Conservation (phyloP, 164 flowering plant species). For the Umbellularia californica region DNA sequence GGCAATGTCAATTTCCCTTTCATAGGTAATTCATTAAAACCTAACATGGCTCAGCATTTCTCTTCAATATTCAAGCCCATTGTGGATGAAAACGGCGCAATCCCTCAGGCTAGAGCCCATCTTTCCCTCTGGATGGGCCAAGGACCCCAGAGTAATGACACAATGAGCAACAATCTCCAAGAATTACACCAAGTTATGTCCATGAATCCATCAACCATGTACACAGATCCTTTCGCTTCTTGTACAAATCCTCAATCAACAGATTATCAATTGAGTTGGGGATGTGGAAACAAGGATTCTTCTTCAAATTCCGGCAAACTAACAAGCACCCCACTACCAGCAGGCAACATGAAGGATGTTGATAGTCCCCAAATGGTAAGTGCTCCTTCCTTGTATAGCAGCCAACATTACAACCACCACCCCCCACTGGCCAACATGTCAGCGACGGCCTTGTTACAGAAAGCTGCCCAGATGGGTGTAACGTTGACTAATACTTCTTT, state of each 20-base stretch:
- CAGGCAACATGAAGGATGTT: conserved; percentile 28
- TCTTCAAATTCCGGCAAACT: conserved; percentile 24
- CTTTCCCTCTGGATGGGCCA: conserved; percentile 55
- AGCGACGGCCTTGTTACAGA: conserved; percentile 84
- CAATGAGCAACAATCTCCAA: conserved; percentile 23
- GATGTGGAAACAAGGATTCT: conserved; percentile 35
- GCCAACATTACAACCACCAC: conserved; percentile 30
- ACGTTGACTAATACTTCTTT: conserved; percentile 47
- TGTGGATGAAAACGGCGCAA: conserved; percentile 18
- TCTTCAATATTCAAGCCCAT: conserved; percentile 57
- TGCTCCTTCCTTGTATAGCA: conserved; percentile 65
- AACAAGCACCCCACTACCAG: conserved; percentile 33
- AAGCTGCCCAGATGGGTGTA: conserved; percentile 80
- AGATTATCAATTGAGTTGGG: conserved; percentile 50
- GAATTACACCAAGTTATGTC: conserved; percentile 31
- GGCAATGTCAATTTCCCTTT: conserved; percentile 32
- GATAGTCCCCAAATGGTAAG: conserved; percentile 27
- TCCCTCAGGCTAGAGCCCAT: conserved; percentile 33
- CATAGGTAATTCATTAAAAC: conserved; percentile 28
- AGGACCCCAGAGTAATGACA: conserved; percentile 24
- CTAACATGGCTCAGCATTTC: conserved; percentile 41
- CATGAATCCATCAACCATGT: conserved; percentile 17
- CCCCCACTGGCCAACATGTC: conserved; percentile 54
- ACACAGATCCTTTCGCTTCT: conserved; percentile 25
- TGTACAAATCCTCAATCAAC: conserved; percentile 34